Conservation (phyloP, 179 eudicot species). For the Beta macrorhiza region DNA sequence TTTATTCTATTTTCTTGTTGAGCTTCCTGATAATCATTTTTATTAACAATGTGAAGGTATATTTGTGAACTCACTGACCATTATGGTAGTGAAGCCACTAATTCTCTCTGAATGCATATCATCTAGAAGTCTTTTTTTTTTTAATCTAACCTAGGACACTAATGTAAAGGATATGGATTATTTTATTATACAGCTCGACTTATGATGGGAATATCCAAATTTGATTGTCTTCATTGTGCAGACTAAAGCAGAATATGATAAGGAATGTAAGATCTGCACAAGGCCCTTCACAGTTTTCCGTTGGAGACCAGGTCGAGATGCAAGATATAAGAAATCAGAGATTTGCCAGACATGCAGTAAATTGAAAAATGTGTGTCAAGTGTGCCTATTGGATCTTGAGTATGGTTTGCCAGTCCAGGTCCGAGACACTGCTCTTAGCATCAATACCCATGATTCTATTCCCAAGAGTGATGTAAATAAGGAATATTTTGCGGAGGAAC, state of each 20-base stretch:
- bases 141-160: background rate
- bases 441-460: conserved; percentile 85
- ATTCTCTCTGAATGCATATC: background rate
- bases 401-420: conserved; percentile 98
- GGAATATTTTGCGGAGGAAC: conserved; percentile 97
- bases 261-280: conserved; percentile 96
- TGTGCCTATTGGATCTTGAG: conserved; percentile 95
- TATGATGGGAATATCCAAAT: background rate
- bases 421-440: conserved; percentile 89
- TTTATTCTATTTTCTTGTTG: background rate
- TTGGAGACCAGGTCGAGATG: conserved; percentile 99
- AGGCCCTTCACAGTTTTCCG: conserved; percentile 95
- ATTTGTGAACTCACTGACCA: background rate
- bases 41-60: background rate
- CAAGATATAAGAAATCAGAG: conserved; percentile 89
- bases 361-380: conserved; percentile 95
- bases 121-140: too few relatives aligned
- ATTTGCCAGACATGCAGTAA: conserved; percentile 98
- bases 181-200: background rate
- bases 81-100: background rate
- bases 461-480: conserved; percentile 98
- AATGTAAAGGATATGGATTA: background rate
- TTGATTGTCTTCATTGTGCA: conserved; percentile 37
- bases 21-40: background rate
- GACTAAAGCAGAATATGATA: conserved; percentile 90